A percentile compares a stretch with the other conserved stretches of the same genome.
These are phyloP conservation scores for Xylaria sp. DNA, from an alignment of 2,329 filamentous ascomycete species.

Conservation along the genomic window DNA sequence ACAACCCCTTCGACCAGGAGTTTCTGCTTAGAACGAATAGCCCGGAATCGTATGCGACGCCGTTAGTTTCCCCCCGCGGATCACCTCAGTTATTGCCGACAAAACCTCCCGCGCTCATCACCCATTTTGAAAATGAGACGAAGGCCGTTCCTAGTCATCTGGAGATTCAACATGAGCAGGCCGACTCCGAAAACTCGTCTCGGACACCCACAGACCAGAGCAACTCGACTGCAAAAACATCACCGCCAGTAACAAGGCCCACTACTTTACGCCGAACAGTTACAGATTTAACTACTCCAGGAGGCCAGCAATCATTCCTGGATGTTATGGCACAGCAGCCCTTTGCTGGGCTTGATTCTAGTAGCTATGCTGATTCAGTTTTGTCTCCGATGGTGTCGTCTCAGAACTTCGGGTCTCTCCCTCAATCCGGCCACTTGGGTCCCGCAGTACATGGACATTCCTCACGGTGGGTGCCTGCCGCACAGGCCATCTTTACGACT, in stretches of 20 bases:
- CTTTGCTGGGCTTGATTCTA: slow-evolving; percentile 53
- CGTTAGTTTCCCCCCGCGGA: slow-evolving; percentile 33
- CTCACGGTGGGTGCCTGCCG: slow-evolving; percentile 82
- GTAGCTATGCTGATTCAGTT: slow-evolving; percentile 32
- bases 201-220: slow-evolving; percentile 53
- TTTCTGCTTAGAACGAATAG: slow-evolving; percentile 57
- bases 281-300: slow-evolving; percentile 72
- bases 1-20: slow-evolving; percentile 80
- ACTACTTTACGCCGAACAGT: slow-evolving; percentile 76
- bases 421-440: slow-evolving; percentile 45
- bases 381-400: slow-evolving; percentile 41
- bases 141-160: slow-evolving; percentile 16
- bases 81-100: slow-evolving; percentile 17
- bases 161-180: slow-evolving; percentile 20
- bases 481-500: slow-evolving; percentile 97
- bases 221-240: slow-evolving; percentile 46
- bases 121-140: slow-evolving; percentile 6
- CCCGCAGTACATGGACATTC: slow-evolving; percentile 77
- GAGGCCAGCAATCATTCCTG: slow-evolving; percentile 74
- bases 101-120: slow-evolving; percentile 1
- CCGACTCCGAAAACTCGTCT: slow-evolving; percentile 46
- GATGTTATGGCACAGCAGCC: slow-evolving; percentile 82
- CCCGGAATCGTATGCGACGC: slow-evolving; percentile 41
- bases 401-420: slow-evolving; percentile 37
- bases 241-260: slow-evolving; percentile 54